Conservation (phyloP, 2,329 filamentous ascomycete genomes). For the Neofusicoccum kwambonambiense region DNA sequence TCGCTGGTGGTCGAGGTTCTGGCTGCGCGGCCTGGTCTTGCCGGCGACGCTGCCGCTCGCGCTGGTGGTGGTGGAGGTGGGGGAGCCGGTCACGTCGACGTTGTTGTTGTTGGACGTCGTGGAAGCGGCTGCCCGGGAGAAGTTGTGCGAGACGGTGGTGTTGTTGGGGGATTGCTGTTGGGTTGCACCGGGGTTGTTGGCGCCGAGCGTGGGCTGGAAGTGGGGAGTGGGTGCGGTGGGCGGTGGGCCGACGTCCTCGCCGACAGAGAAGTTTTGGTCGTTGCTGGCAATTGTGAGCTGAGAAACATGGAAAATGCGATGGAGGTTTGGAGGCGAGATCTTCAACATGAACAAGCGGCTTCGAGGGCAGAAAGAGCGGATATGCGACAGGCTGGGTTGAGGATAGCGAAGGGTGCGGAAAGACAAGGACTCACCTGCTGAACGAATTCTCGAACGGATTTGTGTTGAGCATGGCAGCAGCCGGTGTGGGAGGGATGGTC, state of each 20-base stretch:
- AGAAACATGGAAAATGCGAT: neutral
- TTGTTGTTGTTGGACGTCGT: neutral
- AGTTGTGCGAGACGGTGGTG: neutral
- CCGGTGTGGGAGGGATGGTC: constrained; percentile 15
- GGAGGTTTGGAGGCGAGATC: neutral
- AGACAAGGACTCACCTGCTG: neutral
- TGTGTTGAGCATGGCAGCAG: constrained; percentile 13
- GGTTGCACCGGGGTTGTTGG: neutral
- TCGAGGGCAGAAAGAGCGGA: no score
- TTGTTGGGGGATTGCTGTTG: neutral
- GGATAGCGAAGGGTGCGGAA: neutral
- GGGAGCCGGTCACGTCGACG: neutral
- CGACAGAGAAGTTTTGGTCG: constrained; percentile 12
- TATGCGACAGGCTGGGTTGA: no score
- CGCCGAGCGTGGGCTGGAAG: neutral
- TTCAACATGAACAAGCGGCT: no score
- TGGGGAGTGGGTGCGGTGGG: neutral
- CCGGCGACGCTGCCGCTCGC: neutral
- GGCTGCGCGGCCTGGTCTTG: constrained; percentile 11
- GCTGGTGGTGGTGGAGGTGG: neutral
- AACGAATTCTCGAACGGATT: constrained; percentile 16
- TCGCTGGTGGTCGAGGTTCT: neutral
- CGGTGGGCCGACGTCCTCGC: constrained; percentile 15
- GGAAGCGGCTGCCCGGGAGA: neutral
- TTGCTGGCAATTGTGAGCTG: neutral